Conservation (phyloP, 192 early-diverging fungal species). For the Linnemannia schmuckeri region DNA sequence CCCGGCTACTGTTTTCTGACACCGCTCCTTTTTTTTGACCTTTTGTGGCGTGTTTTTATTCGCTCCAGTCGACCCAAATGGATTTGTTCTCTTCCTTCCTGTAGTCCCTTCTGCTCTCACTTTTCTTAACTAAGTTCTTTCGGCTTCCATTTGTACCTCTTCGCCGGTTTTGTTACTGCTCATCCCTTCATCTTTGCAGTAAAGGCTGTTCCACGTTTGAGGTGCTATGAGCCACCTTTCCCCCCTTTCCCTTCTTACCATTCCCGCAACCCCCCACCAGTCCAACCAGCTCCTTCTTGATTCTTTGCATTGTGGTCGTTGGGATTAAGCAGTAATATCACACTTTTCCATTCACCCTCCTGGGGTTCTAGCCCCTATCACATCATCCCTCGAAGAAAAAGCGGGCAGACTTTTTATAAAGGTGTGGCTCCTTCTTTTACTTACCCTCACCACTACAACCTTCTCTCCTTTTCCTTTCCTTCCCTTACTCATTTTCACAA, state of each 20-base stretch:
- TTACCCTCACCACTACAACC: background rate
- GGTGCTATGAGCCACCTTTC: background rate
- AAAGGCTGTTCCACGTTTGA: slow-evolving; percentile 6
- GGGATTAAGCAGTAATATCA: background rate
- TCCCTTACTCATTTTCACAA: background rate
- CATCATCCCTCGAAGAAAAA: background rate
- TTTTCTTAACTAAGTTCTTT: background rate
- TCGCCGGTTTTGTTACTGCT: background rate
- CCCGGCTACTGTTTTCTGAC: background rate
- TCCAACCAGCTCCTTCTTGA: background rate
- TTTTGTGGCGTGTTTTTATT: background rate
- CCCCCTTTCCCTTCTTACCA: background rate
- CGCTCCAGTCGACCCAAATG: background rate
- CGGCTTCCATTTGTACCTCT: background rate
- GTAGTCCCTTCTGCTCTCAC: background rate
- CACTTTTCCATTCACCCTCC: background rate
- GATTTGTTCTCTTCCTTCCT: background rate
- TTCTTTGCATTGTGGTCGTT: background rate
- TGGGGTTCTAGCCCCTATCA: background rate
- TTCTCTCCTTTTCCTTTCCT: background rate
- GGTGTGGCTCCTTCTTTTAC: background rate
- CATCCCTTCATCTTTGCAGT: background rate
- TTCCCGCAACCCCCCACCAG: background rate
- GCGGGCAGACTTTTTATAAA: background rate
- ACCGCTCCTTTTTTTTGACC: background rate